Evolutionary conservation across 148 eudicot species (phyloP).

Genomic region (Diospyros lotus): DNA sequence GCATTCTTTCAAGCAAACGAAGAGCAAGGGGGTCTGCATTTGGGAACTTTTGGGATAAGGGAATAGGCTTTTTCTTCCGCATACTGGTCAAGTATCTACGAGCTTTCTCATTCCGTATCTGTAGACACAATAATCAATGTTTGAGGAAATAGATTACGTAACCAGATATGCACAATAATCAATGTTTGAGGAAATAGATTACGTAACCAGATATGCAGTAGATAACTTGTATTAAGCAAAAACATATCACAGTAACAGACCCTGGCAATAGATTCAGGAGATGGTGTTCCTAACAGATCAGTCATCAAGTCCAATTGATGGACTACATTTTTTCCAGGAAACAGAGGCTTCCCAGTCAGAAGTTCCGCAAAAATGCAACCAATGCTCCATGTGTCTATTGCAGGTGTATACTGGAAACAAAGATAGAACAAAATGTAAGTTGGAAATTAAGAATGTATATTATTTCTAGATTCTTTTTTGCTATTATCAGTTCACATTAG

Average conservation of each 20-base stretch:
- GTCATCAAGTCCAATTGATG: constrained; percentile 83
- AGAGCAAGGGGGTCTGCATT: constrained; percentile 45
- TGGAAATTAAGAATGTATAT: background rate
- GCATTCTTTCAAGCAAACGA: constrained; percentile 36
- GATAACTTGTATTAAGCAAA: background rate
- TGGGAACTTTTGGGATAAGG: constrained; percentile 40
- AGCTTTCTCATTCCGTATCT: constrained; percentile 51
- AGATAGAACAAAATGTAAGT: constrained; percentile 5
- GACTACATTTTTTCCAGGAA: constrained; percentile 83
- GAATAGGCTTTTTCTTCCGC: constrained; percentile 38
- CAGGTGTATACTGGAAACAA: constrained; percentile 67
- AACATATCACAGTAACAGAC: constrained; percentile 21
- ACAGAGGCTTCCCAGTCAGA: constrained; percentile 72
- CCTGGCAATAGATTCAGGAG: constrained; percentile 63
- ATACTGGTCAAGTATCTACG: constrained; percentile 38
- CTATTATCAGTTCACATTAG: too few species aligned
- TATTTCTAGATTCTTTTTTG: background rate
- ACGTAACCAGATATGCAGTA: too few species aligned
- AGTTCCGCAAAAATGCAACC: constrained; percentile 85
- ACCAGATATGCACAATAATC: constrained; percentile 1
- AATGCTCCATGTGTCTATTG: constrained; percentile 84
- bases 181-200: background rate
- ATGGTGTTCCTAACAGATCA: constrained; percentile 73
- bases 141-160: constrained; percentile 3
- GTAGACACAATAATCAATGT: constrained; percentile 13